Evolutionary conservation across 495 filamentous ascomycete species (phyloP).

Genomic region (Viridothelium virens): DNA sequence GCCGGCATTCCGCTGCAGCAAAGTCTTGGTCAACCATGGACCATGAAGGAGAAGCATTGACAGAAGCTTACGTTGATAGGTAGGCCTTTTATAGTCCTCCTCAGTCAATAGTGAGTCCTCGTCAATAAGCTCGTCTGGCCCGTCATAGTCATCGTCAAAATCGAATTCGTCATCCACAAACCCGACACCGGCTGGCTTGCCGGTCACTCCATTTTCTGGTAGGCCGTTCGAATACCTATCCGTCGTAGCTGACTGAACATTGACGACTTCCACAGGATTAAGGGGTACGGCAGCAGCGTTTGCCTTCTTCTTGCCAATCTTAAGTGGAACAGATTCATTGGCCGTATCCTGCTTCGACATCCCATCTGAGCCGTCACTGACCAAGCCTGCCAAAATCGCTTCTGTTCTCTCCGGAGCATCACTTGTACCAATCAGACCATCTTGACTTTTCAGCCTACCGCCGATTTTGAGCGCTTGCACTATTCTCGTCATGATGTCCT

Average conservation of each 20-base stretch:
- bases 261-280: constrained; percentile 28
- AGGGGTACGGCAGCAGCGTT: constrained; percentile 30
- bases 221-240: constrained; percentile 28
- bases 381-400: constrained; percentile 74
- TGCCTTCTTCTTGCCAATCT: constrained; percentile 61
- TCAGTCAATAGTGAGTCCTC: constrained; percentile 79
- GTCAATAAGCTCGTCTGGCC: constrained; percentile 63
- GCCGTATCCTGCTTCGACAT: constrained; percentile 68
- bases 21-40: constrained; percentile 10
- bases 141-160: constrained; percentile 56
- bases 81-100: constrained; percentile 64
- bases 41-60: constrained; percentile 6
- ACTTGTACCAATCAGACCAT: constrained; percentile 48
- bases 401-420: constrained; percentile 50
- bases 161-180: constrained; percentile 67
- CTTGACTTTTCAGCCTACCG: constrained; percentile 60
- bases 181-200: constrained; percentile 53
- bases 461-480: constrained; percentile 62
- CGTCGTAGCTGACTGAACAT: background rate
- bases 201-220: constrained; percentile 15
- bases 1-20: constrained; percentile 59
- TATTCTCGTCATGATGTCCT: constrained; percentile 61
- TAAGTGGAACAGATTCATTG: constrained; percentile 61
- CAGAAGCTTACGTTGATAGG: constrained; percentile 28
- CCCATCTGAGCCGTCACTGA: constrained; percentile 48